Percentiles rank a stretch among this genome's conserved stretches.
These are phyloP conservation scores for Sindora glabra DNA, from an alignment of 306 rosid species.

Conservation along the genomic window DNA sequence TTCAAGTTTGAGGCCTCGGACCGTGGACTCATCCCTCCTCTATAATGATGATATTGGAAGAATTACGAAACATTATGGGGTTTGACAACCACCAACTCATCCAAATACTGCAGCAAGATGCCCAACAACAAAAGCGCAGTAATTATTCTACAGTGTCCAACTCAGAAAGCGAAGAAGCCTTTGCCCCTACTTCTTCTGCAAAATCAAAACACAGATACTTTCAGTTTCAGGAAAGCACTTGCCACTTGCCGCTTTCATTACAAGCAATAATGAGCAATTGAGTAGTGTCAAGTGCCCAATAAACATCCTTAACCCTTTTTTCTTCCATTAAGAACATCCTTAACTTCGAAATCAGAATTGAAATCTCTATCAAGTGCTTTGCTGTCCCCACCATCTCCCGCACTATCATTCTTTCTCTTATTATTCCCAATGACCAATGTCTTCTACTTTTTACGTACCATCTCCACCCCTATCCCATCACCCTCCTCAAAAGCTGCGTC, in stretches of 20 bases:
- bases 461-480: constrained; percentile 6
- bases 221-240: neutral
- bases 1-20: no score
- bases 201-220: constrained; percentile 12
- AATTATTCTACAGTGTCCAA: constrained; percentile 5
- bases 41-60: neutral
- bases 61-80: neutral
- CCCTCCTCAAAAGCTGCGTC: constrained; percentile 25
- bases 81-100: neutral
- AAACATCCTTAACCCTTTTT: constrained; percentile 7
- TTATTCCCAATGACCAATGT: neutral
- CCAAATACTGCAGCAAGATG: no score
- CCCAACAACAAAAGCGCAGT: neutral
- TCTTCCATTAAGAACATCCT: no score
- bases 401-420: constrained; percentile 13
- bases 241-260: constrained; percentile 1
- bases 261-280: constrained; percentile 21
- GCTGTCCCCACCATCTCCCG: constrained; percentile 23
- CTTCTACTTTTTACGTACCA: no score
- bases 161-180: constrained; percentile 25
- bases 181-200: constrained; percentile 5
- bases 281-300: neutral
- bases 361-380: constrained; percentile 9
- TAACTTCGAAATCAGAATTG: constrained; percentile 7
- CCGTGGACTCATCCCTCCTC: neutral